Evolutionary conservation across 345 rosid genomes (phyloP).

Genomic region (Combretum micranthum): DNA sequence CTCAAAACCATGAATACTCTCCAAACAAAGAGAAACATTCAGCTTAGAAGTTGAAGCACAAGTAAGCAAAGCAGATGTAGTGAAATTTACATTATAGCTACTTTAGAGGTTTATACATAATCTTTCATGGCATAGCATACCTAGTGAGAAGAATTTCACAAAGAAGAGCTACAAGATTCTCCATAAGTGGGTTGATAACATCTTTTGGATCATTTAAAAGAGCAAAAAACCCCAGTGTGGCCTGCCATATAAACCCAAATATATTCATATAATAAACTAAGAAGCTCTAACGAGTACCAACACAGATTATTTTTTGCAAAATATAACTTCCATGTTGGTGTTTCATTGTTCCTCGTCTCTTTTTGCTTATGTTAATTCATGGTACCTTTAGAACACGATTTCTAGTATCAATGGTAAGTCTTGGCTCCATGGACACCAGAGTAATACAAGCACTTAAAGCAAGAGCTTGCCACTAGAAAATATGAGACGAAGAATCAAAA

Average conservation of each 20-base stretch:
- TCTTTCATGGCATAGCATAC: constrained; percentile 27
- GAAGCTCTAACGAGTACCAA: too few species aligned
- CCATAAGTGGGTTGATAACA: constrained; percentile 78
- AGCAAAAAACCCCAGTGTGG: constrained; percentile 93
- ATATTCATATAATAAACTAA: too few species aligned
- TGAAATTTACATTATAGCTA: not conserved
- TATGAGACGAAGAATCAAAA: not conserved
- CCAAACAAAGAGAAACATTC: not conserved
- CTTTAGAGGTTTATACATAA: too few species aligned
- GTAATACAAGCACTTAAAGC: constrained; percentile 97
- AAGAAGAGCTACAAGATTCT: constrained; percentile 84
- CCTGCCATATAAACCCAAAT: constrained; percentile 38
- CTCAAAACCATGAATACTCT: not conserved
- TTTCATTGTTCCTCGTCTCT: too few species aligned
- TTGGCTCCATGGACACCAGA: constrained; percentile 93
- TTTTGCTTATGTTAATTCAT: not conserved
- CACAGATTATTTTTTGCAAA: too few species aligned
- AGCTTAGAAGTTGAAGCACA: not conserved
- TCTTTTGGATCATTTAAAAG: constrained; percentile 81
- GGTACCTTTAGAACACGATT: constrained; percentile 87
- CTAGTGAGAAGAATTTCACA: constrained; percentile 97
- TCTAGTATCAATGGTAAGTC: constrained; percentile 86
- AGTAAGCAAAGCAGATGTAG: not conserved
- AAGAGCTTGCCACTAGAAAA: constrained; percentile 52
- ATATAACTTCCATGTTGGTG: too few species aligned